These are phyloP conservation scores for Cladosporium halotolerans DNA, from an alignment of 2,329 filamentous ascomycete species.

Conservation along the genomic window DNA sequence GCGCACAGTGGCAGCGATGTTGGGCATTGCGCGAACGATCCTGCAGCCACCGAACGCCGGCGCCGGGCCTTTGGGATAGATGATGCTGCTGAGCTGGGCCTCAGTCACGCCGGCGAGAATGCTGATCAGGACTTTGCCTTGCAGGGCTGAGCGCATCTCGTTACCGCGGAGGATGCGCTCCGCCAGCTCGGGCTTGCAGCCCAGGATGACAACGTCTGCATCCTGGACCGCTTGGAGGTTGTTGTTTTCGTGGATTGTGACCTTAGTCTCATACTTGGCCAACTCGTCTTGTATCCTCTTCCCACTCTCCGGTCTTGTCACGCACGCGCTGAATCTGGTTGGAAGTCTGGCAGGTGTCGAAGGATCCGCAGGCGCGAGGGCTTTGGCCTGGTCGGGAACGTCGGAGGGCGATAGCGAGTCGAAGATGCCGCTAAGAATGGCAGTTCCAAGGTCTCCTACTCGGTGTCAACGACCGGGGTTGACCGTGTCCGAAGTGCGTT, in stretches of 20 bases:
- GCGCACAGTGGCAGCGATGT: conserved; percentile 71
- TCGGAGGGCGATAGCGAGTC: conserved; percentile 52
- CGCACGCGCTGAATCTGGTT: conserved; percentile 73
- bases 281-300: conserved; percentile 63
- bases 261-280: conserved; percentile 52
- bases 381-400: conserved; percentile 25
- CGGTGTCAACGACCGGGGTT: conserved; percentile 9
- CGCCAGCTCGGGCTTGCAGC: conserved; percentile 75
- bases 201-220: conserved; percentile 68
- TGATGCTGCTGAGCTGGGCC: conserved; percentile 57
- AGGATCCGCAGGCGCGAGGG: conserved; percentile 27
- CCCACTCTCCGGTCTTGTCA: conserved; percentile 63
- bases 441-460: conserved; percentile 75
- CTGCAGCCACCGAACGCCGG: conserved; percentile 50
- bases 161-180: conserved; percentile 59
- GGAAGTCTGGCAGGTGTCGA: conserved; percentile 55
- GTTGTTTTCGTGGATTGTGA: conserved; percentile 64
- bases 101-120: conserved; percentile 73
- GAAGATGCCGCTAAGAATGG: conserved; percentile 75
- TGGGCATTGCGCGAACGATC: conserved; percentile 76
- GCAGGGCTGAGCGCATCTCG: conserved; percentile 65
- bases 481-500: not conserved
- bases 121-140: conserved; percentile 74
- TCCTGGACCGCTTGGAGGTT: conserved; percentile 62
- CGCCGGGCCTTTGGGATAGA: conserved; percentile 52